Conservation (phyloP, 2,329 filamentous ascomycete genomes). For the Triangularia verruculosa region DNA sequence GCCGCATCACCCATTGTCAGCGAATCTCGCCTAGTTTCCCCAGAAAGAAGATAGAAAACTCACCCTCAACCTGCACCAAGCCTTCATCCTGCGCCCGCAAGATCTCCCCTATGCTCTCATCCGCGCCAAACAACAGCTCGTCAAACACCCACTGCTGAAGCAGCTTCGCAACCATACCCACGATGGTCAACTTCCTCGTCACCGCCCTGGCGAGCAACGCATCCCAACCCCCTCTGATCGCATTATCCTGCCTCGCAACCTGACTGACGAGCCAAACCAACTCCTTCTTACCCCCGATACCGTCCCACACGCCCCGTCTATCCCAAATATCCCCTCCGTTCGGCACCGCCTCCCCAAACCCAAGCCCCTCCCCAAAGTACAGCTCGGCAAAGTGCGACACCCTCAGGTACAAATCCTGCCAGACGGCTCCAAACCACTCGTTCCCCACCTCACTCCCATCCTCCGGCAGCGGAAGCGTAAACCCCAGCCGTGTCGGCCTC, state of each 20-base stretch:
- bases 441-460: neutral
- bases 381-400: constrained; percentile 25
- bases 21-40: neutral
- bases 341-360: constrained; percentile 6
- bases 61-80: constrained; percentile 36
- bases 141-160: constrained; percentile 40
- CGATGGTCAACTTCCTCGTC: constrained; percentile 36
- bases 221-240: constrained; percentile 34
- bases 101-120: constrained; percentile 24
- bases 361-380: constrained; percentile 29
- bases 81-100: constrained; percentile 33
- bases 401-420: constrained; percentile 30
- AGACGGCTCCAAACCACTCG: constrained; percentile 31
- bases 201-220: constrained; percentile 30
- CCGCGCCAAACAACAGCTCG: constrained; percentile 40
- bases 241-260: constrained; percentile 37
- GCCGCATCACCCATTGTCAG: neutral
- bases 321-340: constrained; percentile 18
- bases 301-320: constrained; percentile 32
- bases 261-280: constrained; percentile 31
- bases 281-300: neutral
- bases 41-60: constrained; percentile 11
- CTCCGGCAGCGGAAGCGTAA: constrained; percentile 7
- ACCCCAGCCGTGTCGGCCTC: constrained; percentile 27
- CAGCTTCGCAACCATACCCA: constrained; percentile 37